Base-by-base conservation (phyloP, 2,329 filamentous ascomycete genomes). In the Elsinoe necatrix region DNA sequence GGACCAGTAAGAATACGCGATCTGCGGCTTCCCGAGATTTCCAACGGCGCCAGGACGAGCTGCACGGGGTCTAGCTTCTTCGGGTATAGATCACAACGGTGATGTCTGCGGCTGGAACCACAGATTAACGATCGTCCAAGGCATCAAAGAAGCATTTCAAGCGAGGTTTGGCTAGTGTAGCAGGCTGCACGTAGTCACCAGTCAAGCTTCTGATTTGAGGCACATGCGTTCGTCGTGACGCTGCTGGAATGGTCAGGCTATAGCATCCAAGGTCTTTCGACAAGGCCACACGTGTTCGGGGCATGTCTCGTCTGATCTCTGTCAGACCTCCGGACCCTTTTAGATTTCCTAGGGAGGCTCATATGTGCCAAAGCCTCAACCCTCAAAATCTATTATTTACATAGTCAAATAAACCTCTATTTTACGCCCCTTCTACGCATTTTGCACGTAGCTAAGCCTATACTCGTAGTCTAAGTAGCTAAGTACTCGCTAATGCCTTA, bases 41-140 rank as follows among this genome's bases (percentile, higher is more conserved):
- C 18, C 18, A 43, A 21, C 48, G 31, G 25, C 29, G 48, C 21
- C 11, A 18, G 31, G 29, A 11, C 20, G 25, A 52, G 48, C 29
- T 39, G 2, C 31, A 4, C 31, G 20, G 29, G 16, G 31, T 21
- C 31, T 52, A 52, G 29, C 48, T 39, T 16, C 4, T 23, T 37
- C 18, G 11, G 31, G 48, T 1, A 7, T 52, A 39, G 31, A 2
- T 27, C 20, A 4, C 4, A 39, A 52, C 31, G 8, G 48, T 37
- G 34, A 52, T 52, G 48, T 52, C 5, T 37, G 48, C 31, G 48
- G 25, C 34, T 27, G 12, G 20, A 23, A 52, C 48, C 23, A 52
- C 48, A 52, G 48, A 52, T 23, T 52, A 27, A 52, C 34, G 25
- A 37, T 39, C 48, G 31, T 35, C 27, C 48, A 39, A 52, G 48